Evolutionary conservation across 345 rosid species (phyloP), one percentile per base, ranked within the genome.

Genomic region (Hypericum androsaemum): DNA sequence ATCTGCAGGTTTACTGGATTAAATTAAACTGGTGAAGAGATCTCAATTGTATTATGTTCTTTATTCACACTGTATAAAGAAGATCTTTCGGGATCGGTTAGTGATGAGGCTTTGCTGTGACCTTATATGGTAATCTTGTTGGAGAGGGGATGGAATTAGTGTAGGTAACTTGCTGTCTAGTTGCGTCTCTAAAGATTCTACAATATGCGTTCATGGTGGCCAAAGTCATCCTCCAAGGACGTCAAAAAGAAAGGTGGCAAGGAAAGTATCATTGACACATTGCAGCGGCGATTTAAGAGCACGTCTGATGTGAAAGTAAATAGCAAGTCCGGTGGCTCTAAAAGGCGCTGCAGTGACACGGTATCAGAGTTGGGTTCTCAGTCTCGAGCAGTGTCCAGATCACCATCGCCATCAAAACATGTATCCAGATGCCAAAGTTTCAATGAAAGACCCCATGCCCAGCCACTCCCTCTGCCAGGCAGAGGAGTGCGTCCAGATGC

Each of bases 401-500:
- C 87, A 16, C 76, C 85, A 1, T 87, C 94, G 43, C 88, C 89
- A 53, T 77, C 96, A 8, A 73, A 73, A 47, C 74, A 67, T 52
- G 96, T 84, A 44, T 62, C 82, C 14, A 79, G 89, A 12, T 87
- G 89, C 72, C 96, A 84, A 73, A 87, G 94, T 61, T 87, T 87
- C 65, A 80, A 74, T 3, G 96, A 73, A 56, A 78, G 88, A 71
- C 67, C 83, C 60, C 69, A 48, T 64, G 83, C 96, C 9, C 87
- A 81, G 36, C 96, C 96, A 55, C 96, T 84, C 70, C 96, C 96
- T 52, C 82, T 80, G 57, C 96, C 96, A 61, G 74, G 32, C 1
- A 22, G 32, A 22, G 32, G 49, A 41, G 54, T 59, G 46, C 74
- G 66, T 61, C 69, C 68, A 61, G 59, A 67, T 40, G 50, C 54